Evolutionary conservation across 2,329 filamentous ascomycete species (phyloP).

Genomic region (Colletotrichum sp.): DNA sequence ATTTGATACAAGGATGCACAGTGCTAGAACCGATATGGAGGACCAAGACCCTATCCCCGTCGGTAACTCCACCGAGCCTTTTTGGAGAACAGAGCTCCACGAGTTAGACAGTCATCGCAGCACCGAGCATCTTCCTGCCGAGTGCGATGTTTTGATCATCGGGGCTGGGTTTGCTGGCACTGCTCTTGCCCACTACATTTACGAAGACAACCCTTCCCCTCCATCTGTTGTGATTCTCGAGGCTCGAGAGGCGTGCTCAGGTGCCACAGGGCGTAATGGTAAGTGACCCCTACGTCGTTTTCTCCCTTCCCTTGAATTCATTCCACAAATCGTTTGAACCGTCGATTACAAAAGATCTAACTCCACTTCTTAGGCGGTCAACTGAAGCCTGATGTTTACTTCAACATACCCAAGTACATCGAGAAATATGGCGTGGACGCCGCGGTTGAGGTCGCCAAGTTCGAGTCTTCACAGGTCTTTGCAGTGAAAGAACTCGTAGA

Average conservation of each 20-base stretch:
- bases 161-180: constrained; percentile 53
- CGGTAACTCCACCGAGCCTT: no score
- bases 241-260: constrained; percentile 27
- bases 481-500: no score
- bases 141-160: constrained; percentile 50
- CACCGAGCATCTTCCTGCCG: constrained; percentile 37
- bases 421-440: constrained; percentile 23
- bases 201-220: constrained; percentile 18
- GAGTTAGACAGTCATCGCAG: constrained; percentile 40
- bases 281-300: no score
- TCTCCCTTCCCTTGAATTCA: no score
- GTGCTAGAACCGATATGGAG: no score
- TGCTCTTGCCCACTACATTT: constrained; percentile 45
- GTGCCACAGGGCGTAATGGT: no score
- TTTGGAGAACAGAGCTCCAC: no score
- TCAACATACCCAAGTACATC: constrained; percentile 23
- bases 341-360: no score
- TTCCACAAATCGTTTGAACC: fast-evolving
- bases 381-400: constrained; percentile 25
- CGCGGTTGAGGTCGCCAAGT: constrained; percentile 26
- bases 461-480: constrained; percentile 12
- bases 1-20: no score
- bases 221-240: constrained; percentile 37
- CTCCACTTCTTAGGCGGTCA: constrained; percentile 31
- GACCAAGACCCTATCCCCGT: no score